Base-by-base conservation (phyloP, 306 rosid genomes). In the Ochetophila trinervis region DNA sequence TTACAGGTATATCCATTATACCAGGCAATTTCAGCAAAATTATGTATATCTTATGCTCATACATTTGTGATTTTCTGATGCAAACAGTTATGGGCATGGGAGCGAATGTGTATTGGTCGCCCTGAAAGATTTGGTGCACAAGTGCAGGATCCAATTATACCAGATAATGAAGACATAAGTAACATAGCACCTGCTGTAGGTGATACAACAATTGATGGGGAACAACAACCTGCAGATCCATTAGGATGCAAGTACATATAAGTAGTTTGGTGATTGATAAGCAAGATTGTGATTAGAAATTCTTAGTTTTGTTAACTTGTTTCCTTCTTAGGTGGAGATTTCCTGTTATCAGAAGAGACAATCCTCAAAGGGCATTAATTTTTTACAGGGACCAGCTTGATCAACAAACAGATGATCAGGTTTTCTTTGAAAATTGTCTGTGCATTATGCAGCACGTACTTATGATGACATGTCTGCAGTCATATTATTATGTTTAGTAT, bases 81-180 rank as follows among this genome's bases (percentile, higher is more conserved):
- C 66, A 6, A 17, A 42, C 47, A 70, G 74, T 35, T 70, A 61
- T 70, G 74, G 74, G 74, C 74, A 70, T 70, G 74, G 67, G 74
- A 70, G 63, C 67, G 53, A 24, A 32, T 70, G 15, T 19, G 22
- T 22, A 60, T 70, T 52, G 67, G 67, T 55, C 67, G 61, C 15
- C 74, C 67, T 17, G 74, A 60, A 61, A 70, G 30, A 45, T 40
- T 60, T 44, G 54, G 20, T n/a, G 35, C 37, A 22, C 47, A 47
- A 60, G 53, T 45, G 20, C 74, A 20, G 55, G 58, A 37, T 60
- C 22, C 67, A 37, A 37, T 32, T 35, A 7, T 52, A 61, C 60
- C 14, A 21, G 21, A 60, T 37, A 37, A 5, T 21, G 65, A 60
- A 44, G 61, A 52, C 5, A 24, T 0, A 61, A 48, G 53, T 13